Base-by-base conservation (phyloP, 2,329 filamentous ascomycete genomes). In the Incumbomyces delicatus region DNA sequence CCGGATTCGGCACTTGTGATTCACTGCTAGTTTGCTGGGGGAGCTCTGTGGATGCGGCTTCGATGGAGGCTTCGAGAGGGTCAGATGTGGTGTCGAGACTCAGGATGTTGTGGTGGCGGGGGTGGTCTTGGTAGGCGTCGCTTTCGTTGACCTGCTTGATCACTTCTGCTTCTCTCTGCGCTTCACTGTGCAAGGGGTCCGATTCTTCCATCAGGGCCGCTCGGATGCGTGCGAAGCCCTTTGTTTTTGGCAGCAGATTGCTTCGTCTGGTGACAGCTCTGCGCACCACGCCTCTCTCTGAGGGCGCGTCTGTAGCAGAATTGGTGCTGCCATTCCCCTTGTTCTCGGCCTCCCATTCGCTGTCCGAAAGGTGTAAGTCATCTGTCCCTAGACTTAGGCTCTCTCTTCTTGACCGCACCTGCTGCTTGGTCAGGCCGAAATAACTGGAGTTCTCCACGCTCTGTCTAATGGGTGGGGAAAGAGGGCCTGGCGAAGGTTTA, bases 141-240 rank as follows among this genome's bases (percentile, higher is more conserved):
- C 83, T 90, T 63, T 96, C 92, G 35, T 88, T 84, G 22, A 96
- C 89, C 65, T 95, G 92, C 42, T 87, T 85, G 52, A 98, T 87
- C 4, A 96, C 92, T 65, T 96, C 90, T 32, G 90, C 88, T 70
- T 98, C 92, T 33, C 88, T 83, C 44, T 85, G 82, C 48, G 87
- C 81, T 64, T 98, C 92, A 35, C 84, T 83, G 58, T 98, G 92
- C 8, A 94, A 73, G 0, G 92, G 92, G 0, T 88, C 80, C 13
- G 79, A 77, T 67, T 98, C 92, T 67, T 98, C 92, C 48, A 86
- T 75, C 1, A 98, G 74, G 2, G 88, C 88, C 7, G 90, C 92
- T 51, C 86, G 81, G 55, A 98, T 95, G 10, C 92, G 83, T 4
- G 89, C 88, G 64, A 98, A 98, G 0, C 84, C 88, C 67, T 95